Conservation (phyloP, 225 moss, liverwort and hornwort species). For the Marchantia paleacea region DNA sequence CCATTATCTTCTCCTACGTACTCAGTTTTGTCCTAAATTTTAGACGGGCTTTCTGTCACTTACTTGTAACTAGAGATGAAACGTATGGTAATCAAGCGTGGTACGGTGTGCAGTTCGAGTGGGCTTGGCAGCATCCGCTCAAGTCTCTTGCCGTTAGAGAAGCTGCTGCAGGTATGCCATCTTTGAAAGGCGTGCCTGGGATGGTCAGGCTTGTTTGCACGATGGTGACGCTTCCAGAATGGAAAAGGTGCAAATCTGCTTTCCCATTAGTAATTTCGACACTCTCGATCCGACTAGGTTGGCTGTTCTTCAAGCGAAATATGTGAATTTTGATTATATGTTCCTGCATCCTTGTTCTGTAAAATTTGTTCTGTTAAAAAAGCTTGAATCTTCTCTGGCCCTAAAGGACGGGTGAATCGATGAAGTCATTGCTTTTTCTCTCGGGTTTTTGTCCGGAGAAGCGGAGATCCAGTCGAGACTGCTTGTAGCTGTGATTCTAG, state of each 20-base stretch:
- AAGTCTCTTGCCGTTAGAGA: conserved; percentile 79
- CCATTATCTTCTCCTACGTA: neutral
- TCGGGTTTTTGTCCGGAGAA: neutral
- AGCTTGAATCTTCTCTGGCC: too few species aligned
- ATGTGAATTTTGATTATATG: too few species aligned
- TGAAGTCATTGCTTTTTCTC: too few species aligned
- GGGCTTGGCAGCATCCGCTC: conserved; percentile 98
- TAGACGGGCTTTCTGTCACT: neutral
- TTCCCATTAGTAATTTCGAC: neutral
- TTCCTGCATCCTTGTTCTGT: neutral
- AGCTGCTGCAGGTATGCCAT: conserved; percentile 69
- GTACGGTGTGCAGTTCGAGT: conserved; percentile 69
- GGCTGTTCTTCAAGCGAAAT: too few species aligned
- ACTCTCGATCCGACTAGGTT: neutral
- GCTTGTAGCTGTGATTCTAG: neutral
- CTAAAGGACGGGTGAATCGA: too few species aligned
- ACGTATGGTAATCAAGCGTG: neutral
- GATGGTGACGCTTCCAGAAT: conserved; percentile 45
- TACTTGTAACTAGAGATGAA: neutral
- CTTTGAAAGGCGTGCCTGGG: conserved; percentile 61
- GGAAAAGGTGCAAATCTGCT: conserved; percentile 34
- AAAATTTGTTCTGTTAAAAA: neutral
- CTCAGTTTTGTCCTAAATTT: neutral
- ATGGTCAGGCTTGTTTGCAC: conserved; percentile 48
- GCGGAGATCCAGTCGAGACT: neutral